Base-by-base conservation (phyloP, 2,329 filamentous ascomycete genomes). In the Fusarium heterosporum region DNA sequence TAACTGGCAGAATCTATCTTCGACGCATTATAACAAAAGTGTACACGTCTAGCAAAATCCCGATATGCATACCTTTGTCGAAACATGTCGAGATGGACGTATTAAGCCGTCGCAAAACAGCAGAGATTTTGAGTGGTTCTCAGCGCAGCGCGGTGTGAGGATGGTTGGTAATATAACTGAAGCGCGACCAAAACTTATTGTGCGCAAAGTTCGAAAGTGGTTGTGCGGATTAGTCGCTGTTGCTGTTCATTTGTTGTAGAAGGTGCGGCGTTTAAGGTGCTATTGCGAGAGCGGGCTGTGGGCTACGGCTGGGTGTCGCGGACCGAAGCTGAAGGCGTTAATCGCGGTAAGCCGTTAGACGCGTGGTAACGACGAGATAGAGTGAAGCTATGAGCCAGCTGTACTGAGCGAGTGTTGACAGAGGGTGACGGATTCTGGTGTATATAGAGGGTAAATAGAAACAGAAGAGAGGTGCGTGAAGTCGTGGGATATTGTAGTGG, bases 1-100 rank as follows among this genome's bases (percentile, higher is more conserved):
- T 36, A 28, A 16, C 28, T 51, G 26, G n/a, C 4, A 45, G n/a
- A 10, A 14, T 26, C n/a, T 7, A 36, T 45, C 22, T 42, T 55
- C 39, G 40, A 43, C 8, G 5, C n/a, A 30, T 16, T 30, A 26
- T 26, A 17, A 41, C 45, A 46, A 43, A 13, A 38, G 36, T 34
- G 50, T 47, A 48, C 14, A 45, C 29, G 39, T 16, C 36, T 32
- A 30, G 22, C 17, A 53, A 28, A 29, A 36, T 38, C 46, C 8
- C 54, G 40, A 14, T 11, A 30, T 43, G 45, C 71, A 52, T 66
- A 75, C 73, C 73, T 73, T 71, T 73, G 71, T 67, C 71, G 71
- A 55, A 75, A 75, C 73, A 75, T 75, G 32, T 72, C 59, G 64
- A 68, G 61, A 59, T 60, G 53, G 56, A 57, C 55, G 58, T 60